These are phyloP conservation scores for Flaveria sonorensis DNA, from an alignment of 129 eudicot species.

Conservation along the genomic window DNA sequence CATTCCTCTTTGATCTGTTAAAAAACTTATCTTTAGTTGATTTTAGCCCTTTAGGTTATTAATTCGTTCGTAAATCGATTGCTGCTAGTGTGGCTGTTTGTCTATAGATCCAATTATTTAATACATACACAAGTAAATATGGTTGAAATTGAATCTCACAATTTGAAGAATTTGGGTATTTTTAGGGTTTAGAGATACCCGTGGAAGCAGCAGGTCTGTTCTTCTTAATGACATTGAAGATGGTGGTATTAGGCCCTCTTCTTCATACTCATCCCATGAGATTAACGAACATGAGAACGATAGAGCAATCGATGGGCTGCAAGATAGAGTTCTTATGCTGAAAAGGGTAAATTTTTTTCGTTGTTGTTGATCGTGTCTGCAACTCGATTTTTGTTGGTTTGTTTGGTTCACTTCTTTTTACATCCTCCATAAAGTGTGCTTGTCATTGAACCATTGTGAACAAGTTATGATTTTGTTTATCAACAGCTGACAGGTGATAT, in stretches of 20 bases:
- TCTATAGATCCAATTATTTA: background rate
- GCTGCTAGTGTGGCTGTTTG: background rate
- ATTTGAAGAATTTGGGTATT: background rate
- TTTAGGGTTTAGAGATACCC: slow-evolving; percentile 38
- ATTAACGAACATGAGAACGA: slow-evolving; percentile 91
- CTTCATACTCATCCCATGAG: slow-evolving; percentile 72
- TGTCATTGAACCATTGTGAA: background rate
- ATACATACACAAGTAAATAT: background rate
- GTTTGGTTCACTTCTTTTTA: background rate
- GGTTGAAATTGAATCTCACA: slow-evolving; percentile 1
- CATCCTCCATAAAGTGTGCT: background rate
- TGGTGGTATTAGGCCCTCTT: slow-evolving; percentile 81
- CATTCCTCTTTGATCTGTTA: background rate
- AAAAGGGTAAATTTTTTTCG: slow-evolving; percentile 47
- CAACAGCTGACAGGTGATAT: slow-evolving; percentile 80
- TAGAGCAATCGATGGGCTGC: slow-evolving; percentile 76
- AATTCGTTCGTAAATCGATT: background rate
- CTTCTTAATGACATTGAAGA: slow-evolving; percentile 90
- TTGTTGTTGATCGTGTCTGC: background rate
- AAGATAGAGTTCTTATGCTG: slow-evolving; percentile 85
- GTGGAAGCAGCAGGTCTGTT: slow-evolving; percentile 68
- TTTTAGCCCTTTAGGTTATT: background rate
- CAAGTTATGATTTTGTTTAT: slow-evolving; percentile 4
- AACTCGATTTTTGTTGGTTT: background rate
- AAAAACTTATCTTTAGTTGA: background rate